Base-by-base conservation (phyloP, 2,329 filamentous ascomycete species). In the Aspergillus caelatus region DNA sequence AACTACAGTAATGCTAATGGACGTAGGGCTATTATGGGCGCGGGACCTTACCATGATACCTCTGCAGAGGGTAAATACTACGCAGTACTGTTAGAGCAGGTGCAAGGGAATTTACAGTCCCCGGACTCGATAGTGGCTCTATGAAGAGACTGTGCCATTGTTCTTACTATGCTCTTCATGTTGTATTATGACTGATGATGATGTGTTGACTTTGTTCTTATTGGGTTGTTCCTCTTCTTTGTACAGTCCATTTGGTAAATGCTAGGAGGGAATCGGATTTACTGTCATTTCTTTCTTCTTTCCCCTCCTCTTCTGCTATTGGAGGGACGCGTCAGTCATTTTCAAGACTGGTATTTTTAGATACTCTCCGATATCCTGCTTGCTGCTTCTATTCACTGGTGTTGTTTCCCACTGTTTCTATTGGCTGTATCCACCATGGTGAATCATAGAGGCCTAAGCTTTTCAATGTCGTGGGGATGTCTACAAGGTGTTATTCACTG, bases 61-160 rank as follows among this genome's bases (percentile, higher is more conserved):
- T 74, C 72, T 0, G 75, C 75, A 63, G 72, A 76, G 63, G 76
- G 76, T 19, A 77, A 75, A 58, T 78, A 75, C 60, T 78, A 77
- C 63, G 76, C 76, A 4, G 76, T 78, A 34, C 68, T 78, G 26
- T 39, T 78, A 45, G 76, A 78, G 64, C 75, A 77, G 66, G 67
- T 62, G 5, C 66, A 65, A 57, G 60, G 60, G 46, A n/a, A 46
- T n/a, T 26, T 53, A 12, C 28, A 41, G 39, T 23, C 52, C 9
- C 32, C 53, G 28, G 60, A 62, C 19, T 50, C 61, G 14, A 32
- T 54, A 10, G 30, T 26, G 34, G 32, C n/a, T 39, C n/a, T 36
- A 21, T 55, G 52, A 55, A 36, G 16, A 52, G 48, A 30, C 7
- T 21, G 28, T 19, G 0, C 26, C 19, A 32, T 52, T 34, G 16